Conservation (phyloP, 1,284 basidiomycete species). For the Marasmius oreades region DNA sequence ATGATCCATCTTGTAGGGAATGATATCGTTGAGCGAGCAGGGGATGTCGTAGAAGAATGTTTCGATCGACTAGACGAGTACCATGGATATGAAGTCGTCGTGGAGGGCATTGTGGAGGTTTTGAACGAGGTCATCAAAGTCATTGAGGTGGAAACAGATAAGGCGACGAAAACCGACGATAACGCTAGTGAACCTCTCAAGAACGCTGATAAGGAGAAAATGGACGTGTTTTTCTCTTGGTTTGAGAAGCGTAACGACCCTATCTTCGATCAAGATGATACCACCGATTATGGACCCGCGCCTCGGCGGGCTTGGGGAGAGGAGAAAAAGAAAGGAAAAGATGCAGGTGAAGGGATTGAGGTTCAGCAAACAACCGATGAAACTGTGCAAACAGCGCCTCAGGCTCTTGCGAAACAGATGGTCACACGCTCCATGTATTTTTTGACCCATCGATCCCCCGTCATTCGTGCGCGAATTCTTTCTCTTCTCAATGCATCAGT, state of each 20-base stretch:
- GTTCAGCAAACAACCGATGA: slow-evolving; percentile 31
- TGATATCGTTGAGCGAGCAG: slow-evolving; percentile 81
- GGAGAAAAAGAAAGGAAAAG: slow-evolving; percentile 3
- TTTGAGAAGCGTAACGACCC: slow-evolving; percentile 48
- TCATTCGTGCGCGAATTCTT: slow-evolving; percentile 80
- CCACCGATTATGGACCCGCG: slow-evolving; percentile 58
- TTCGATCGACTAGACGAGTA: slow-evolving; percentile 92
- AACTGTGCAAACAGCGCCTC: slow-evolving; percentile 60
- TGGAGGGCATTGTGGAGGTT: slow-evolving; percentile 87
- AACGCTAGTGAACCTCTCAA: not conserved
- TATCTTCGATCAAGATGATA: slow-evolving; percentile 30
- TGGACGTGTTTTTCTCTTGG: slow-evolving; percentile 64
- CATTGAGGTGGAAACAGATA: slow-evolving; percentile 52
- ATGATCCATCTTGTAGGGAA: slow-evolving; percentile 83
- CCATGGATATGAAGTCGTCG: slow-evolving; percentile 83
- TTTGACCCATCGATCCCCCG: slow-evolving; percentile 81
- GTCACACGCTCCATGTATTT: slow-evolving; percentile 85
- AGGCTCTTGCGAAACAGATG: slow-evolving; percentile 78
- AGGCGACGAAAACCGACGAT: slow-evolving; percentile 18
- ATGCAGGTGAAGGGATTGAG: slow-evolving; percentile 24
- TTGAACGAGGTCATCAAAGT: slow-evolving; percentile 72
- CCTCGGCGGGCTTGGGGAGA: slow-evolving; percentile 55
- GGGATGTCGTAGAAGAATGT: slow-evolving; percentile 92
- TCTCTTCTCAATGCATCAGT: slow-evolving; percentile 69
- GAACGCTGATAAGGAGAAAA: slow-evolving; percentile 20